These are phyloP conservation scores for Cornus suecica DNA, from an alignment of 148 eudicot species.

Conservation along the genomic window DNA sequence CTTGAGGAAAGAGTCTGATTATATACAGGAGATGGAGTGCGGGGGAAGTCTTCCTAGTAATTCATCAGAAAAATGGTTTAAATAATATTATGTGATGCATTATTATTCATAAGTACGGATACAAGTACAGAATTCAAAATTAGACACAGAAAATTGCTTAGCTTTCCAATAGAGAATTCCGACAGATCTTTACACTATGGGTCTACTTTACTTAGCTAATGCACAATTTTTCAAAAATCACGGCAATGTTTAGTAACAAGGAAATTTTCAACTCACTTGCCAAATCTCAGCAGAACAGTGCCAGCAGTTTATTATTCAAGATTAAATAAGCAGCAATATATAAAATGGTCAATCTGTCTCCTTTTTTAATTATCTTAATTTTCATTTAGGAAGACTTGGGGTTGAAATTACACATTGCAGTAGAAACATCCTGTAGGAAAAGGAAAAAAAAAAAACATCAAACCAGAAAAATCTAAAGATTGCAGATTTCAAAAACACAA, in stretches of 20 bases:
- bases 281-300: background rate
- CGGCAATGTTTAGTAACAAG: background rate
- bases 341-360: too few relatives aligned
- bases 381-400: background rate
- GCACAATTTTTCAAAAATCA: background rate
- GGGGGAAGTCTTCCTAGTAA: conserved; percentile 56
- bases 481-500: background rate
- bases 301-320: background rate
- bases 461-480: background rate
- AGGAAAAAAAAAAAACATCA: background rate
- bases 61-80: conserved; percentile 12
- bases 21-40: conserved; percentile 50
- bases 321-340: background rate
- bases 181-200: background rate
- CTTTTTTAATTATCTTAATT: too few relatives aligned
- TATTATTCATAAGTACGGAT: background rate
- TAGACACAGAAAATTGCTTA: background rate
- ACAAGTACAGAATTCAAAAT: background rate
- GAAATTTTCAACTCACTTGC: too few relatives aligned
- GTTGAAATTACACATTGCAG: background rate
- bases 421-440: background rate
- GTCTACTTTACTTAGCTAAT: too few relatives aligned
- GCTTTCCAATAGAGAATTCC: background rate
- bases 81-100: background rate
- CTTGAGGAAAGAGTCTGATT: conserved; percentile 30